These are phyloP conservation scores for Geotrichum restrictum DNA, from an alignment of 1,139 yeast genomes.

Conservation along the genomic window DNA sequence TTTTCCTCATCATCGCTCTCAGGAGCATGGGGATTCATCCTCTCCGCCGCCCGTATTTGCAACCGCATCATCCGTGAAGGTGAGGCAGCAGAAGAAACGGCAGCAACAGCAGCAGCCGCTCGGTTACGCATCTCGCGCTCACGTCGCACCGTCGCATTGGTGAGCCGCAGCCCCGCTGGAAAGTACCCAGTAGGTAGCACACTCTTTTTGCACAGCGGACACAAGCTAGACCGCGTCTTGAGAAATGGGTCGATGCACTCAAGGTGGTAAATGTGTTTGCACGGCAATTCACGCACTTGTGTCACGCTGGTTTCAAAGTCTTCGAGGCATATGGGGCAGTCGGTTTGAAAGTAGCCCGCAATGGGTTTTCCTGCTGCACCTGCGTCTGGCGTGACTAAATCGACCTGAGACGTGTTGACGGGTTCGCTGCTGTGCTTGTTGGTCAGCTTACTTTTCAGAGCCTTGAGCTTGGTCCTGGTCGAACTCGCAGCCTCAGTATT, in stretches of 20 bases:
- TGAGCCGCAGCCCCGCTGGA: conserved; percentile 28
- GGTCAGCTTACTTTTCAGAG: background rate
- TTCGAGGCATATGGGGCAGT: conserved; percentile 34
- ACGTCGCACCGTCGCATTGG: conserved; percentile 31
- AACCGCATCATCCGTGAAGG: no score
- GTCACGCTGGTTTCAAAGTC: conserved; percentile 28
- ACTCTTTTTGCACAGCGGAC: conserved; percentile 32
- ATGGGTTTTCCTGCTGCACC: no score
- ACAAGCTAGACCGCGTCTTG: conserved; percentile 28
- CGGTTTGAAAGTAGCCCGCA: conserved; percentile 27
- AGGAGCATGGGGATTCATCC: no score
- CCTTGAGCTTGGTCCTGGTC: background rate
- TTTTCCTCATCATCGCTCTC: no score
- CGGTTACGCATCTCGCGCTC: conserved; percentile 26
- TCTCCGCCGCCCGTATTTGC: no score
- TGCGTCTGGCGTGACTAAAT: background rate
- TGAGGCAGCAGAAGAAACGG: no score
- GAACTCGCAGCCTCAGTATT: background rate
- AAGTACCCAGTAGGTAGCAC: conserved; percentile 31
- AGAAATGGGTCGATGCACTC: conserved; percentile 32
- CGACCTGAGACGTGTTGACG: background rate
- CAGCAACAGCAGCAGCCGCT: no score
- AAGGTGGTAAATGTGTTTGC: conserved; percentile 31
- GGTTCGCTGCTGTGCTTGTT: background rate
- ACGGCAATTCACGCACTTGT: conserved; percentile 30